Evolutionary conservation across 768 basidiomycete species (phyloP), one percentile per base, ranked within the genome.

Genomic region (Mycena kentingensis): DNA sequence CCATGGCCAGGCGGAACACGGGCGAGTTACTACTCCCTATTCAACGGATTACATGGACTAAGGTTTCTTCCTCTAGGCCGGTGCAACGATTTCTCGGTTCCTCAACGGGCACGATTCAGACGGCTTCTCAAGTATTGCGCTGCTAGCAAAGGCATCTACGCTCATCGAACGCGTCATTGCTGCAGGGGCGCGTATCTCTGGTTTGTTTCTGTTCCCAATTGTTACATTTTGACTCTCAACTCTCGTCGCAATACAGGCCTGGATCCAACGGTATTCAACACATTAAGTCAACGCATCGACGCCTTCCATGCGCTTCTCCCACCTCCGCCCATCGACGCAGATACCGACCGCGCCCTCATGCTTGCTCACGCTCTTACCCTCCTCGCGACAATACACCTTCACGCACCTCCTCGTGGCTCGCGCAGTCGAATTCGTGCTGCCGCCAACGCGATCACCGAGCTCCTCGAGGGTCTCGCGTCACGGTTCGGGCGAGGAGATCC

Each of bases 101-200:
- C 41, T 42, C 21, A 42, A 42, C 19, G 41, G 41, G 12, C 41
- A 42, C 19, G 41, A 42, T 42, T 42, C 41, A n/a, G 41, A 42
- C 19, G 41, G 41, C 12, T 42, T 24, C 41, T 25, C 41, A 19
- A 11, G 7, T 12, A n/a, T 42, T 11, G 41, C 41, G 8, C 6
- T 42, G 25, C 21, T 42, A 5, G 41, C 41, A 5, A 42, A 42
- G 24, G 41, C 41, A n/a, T 42, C 41, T 19, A 42, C 41, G 21
- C 24, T 42, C 10, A 27, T 42, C 7, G 41, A 42, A 26, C 41
- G 41, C 22, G 25, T 42, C 8, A 24, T 25, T 25, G 21, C 24
- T 26, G 41, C 41, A 6, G 24, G 41, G 5, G 19, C 41, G 22
- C 41, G 41, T 24, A 42, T 42, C 21, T 42, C 41, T 12, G 41